Evolutionary conservation across 1,139 yeast genomes (phyloP), one percentile per base, ranked within the genome.

Genomic region (Kluyveromyces sp.): DNA sequence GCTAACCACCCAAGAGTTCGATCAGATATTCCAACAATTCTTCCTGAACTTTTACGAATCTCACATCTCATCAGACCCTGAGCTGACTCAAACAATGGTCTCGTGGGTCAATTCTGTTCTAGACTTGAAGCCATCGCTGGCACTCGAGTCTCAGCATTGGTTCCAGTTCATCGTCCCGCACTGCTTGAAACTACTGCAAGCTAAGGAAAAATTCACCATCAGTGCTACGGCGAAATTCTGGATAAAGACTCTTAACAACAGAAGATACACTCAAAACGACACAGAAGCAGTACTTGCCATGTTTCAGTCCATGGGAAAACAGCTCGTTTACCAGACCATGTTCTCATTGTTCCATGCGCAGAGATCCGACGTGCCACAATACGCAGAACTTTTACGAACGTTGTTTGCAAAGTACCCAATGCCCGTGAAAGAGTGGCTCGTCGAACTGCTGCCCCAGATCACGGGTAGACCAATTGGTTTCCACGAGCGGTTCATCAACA

Each of bases 201-300:
- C 79, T 0, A 72, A 73, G 41, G 95, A 86, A 58, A 71, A 82
- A 42, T 78, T 82, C 53, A 75, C 85, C 2, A 64, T 86, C 36
- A 76, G 77, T 48, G 70, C 87, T 0, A 70, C 77, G 0, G 69
- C 77, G 44, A 73, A 74, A 49, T 85, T 86, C 54, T 86, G 94
- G 94, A 67, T 69, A 2, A 68, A 70, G 26, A 59, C 83, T 11
- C 56, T 84, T 2, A 65, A 71, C 25, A 66, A 80, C 52, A 75
- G 75, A 52, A 70, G 69, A 49, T 85, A 85, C 3, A 64, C 67
- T 3, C 61, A 66, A 20, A 65, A 67, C 16, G 85, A 80, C 49
- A 73, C 73, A 19, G 66, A 64, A 2, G 45, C 50, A 0, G 55
- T 75, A 0, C 63, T 64, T 33, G 50, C 48, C n/a, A 53, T 54